phyloP scores from a whole-genome alignment of 345 rosid genomes.

The Eucalyptus virginea region DNA sequence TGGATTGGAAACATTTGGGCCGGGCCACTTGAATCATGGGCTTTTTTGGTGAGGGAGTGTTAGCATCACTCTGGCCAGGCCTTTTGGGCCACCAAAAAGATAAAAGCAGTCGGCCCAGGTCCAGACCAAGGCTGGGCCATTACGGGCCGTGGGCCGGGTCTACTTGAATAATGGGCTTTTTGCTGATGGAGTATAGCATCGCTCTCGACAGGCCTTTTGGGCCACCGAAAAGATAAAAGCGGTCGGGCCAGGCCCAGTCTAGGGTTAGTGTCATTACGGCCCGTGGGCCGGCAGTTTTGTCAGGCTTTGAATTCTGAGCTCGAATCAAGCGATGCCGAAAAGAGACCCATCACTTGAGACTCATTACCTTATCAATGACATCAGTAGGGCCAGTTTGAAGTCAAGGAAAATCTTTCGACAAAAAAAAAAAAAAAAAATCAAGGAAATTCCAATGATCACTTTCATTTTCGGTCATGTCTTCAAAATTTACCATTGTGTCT shows the following conservation, averaged over 20 bases:
- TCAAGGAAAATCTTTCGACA: not conserved
- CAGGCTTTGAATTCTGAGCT: not conserved
- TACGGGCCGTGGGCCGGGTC: not conserved
- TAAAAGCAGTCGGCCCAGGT: not conserved
- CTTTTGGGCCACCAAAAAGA: not conserved
- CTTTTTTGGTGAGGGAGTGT: not conserved
- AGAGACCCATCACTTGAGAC: not conserved
- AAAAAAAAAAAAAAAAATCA: not conserved
- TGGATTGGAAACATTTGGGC: not conserved
- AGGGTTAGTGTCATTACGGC: no score
- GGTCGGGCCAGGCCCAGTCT: not conserved
- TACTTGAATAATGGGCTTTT: not conserved
- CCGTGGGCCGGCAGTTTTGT: not conserved
- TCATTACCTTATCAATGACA: not conserved
- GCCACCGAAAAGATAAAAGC: not conserved
- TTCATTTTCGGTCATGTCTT: not conserved
- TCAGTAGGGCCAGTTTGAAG: not conserved
- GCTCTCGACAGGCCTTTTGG: not conserved
- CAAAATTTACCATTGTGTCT: not conserved
- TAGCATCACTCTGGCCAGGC: not conserved
- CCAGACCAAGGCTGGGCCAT: fast-evolving
- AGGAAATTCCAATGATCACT: not conserved
- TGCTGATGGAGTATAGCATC: not conserved
- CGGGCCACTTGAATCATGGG: not conserved
- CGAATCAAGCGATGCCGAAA: not conserved